These are phyloP conservation scores for Eucalyptus cladocalyx DNA, from an alignment of 345 rosid genomes.

Conservation along the genomic window DNA sequence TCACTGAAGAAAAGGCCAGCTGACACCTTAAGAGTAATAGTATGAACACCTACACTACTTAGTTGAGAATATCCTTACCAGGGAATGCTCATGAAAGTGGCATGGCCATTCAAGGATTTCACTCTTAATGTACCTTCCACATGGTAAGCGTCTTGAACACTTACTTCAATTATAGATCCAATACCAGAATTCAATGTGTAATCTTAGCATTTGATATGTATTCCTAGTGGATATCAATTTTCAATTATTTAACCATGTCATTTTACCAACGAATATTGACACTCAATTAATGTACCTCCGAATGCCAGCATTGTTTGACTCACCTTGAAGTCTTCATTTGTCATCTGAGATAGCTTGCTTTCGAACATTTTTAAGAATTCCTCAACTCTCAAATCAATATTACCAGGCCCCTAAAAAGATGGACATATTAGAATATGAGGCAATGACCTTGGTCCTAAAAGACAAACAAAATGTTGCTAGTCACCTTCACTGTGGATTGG, in stretches of 20 bases:
- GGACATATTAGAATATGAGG: background rate
- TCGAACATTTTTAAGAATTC: slow-evolving; percentile 57
- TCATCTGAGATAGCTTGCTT: slow-evolving; percentile 57
- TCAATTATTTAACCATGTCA: background rate
- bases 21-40: background rate
- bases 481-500: slow-evolving; percentile 80
- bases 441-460: background rate
- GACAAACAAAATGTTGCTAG: background rate
- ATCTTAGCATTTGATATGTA: background rate
- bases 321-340: slow-evolving; percentile 75
- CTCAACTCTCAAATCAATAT: slow-evolving; percentile 74
- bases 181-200: background rate
- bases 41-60: background rate
- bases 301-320: background rate
- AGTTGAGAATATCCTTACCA: background rate
- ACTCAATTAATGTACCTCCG: background rate
- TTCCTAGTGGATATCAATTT: background rate
- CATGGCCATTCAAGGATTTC: background rate
- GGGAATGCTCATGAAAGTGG: background rate
- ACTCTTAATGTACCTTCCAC: background rate
- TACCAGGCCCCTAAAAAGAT: slow-evolving; percentile 53
- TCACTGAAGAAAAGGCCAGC: background rate
- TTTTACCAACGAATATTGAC: background rate
- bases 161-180: background rate
- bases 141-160: background rate